Conservation (phyloP, 2,329 filamentous ascomycete species). For the Botryotinia calthae region DNA sequence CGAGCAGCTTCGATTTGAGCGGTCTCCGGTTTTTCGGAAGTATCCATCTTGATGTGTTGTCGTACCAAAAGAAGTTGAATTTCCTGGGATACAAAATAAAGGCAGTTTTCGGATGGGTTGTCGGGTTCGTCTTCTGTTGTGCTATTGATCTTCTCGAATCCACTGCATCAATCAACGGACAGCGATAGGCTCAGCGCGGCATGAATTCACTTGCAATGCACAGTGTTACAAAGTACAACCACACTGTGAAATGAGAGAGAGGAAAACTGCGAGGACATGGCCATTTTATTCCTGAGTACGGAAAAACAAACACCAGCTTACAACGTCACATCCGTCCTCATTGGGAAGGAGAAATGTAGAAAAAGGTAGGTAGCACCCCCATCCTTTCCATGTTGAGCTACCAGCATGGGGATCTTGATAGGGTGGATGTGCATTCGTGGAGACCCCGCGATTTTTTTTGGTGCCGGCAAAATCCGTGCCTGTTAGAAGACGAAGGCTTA, state of each 20-base stretch:
- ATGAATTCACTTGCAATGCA: slow-evolving; percentile 21
- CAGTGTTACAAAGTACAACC: background rate
- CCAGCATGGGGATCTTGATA: background rate
- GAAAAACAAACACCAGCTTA: background rate
- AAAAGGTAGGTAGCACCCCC: background rate
- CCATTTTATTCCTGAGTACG: background rate
- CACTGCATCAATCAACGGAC: background rate
- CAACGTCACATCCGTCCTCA: background rate
- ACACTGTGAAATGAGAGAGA: background rate
- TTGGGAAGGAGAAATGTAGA: background rate
- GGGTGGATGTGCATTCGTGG: background rate
- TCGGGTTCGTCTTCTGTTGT: background rate
- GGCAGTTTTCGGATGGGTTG: no score
- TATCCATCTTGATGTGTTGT: background rate
- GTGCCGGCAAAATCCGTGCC: background rate
- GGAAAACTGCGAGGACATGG: background rate
- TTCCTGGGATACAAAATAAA: background rate
- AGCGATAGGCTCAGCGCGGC: background rate
- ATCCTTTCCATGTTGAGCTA: background rate
- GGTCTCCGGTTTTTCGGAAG: background rate
- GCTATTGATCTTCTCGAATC: background rate
- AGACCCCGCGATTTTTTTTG: slow-evolving; percentile 10
- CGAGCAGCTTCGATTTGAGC: slow-evolving; percentile 2
- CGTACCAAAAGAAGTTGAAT: background rate
- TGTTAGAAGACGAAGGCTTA: background rate